Conservation (phyloP, 305 asterid species). For the Fraxinus paxiana region DNA sequence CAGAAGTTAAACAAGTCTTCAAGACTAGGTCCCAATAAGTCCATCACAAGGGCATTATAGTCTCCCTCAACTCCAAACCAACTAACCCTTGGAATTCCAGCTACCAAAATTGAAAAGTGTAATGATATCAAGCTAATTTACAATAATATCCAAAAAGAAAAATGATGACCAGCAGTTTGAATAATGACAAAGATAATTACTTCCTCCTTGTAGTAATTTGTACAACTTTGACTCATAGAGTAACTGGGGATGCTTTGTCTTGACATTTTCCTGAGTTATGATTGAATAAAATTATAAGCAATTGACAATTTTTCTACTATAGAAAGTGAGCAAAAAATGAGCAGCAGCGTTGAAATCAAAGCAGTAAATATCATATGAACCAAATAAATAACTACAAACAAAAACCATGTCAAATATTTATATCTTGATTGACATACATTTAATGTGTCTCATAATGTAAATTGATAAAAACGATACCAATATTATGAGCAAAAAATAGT, state of each 20-base stretch:
- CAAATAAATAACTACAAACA: neutral
- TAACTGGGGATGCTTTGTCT: constrained; percentile 86
- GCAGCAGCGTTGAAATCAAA: neutral
- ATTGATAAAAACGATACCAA: neutral
- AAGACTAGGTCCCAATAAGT: constrained; percentile 86
- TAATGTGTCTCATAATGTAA: neutral
- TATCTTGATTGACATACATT: neutral
- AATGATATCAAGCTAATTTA: constrained; percentile 21
- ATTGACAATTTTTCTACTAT: neutral
- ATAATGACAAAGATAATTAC: constrained; percentile 42
- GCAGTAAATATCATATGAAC: neutral
- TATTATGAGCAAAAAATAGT: neutral
- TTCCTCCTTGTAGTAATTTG: constrained; percentile 84
- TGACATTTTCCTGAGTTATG: constrained; percentile 65
- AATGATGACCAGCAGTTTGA: constrained; percentile 13
- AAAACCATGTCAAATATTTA: neutral
- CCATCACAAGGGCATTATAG: constrained; percentile 88
- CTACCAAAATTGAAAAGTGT: constrained; percentile 33
- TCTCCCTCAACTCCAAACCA: constrained; percentile 95
- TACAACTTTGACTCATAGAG: constrained; percentile 74
- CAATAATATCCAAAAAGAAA: constrained; percentile 1
- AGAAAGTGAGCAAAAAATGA: neutral
- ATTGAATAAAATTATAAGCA: constrained; percentile 5
- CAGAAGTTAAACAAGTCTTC: constrained; percentile 89
- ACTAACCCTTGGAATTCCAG: constrained; percentile 73